phyloP scores from a whole-genome alignment of 805 yeast genomes.

The Saccharomyces kudriavzevii region DNA sequence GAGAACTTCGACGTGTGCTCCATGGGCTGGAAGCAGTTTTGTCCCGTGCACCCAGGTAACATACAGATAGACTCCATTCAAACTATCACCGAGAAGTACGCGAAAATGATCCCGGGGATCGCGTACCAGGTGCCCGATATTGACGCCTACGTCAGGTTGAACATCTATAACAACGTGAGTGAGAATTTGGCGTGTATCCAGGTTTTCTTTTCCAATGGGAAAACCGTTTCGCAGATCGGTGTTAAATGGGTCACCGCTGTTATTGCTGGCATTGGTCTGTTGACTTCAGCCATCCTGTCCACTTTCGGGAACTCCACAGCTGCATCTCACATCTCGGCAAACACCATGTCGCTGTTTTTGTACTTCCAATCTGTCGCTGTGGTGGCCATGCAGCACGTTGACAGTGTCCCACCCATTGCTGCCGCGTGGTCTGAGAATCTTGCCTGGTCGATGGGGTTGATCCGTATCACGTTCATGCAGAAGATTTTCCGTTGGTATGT shows the following conservation, averaged over 20 bases:
- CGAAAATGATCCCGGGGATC: conserved; percentile 65
- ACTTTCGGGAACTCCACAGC: conserved; percentile 85
- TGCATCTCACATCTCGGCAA: conserved; percentile 87
- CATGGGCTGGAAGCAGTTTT: conserved; percentile 71
- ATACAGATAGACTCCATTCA: conserved; percentile 68
- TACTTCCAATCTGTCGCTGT: conserved; percentile 88
- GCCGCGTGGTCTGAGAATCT: conserved; percentile 87
- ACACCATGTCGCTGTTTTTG: conserved; percentile 72
- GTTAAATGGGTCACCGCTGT: conserved; percentile 94
- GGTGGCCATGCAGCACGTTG: conserved; percentile 78
- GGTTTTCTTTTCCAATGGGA: conserved; percentile 66
- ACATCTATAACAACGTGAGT: conserved; percentile 37
- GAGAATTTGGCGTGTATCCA: conserved; percentile 64
- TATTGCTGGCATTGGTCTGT: conserved; percentile 76
- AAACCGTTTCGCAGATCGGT: conserved; percentile 70
- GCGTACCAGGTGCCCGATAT: conserved; percentile 83
- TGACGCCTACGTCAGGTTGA: conserved; percentile 66
- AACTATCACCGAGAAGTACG: conserved; percentile 46
- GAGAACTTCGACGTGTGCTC: conserved; percentile 55
- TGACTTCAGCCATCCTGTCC: conserved; percentile 72
- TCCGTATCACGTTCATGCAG: conserved; percentile 76
- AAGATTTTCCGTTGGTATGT: conserved; percentile 76
- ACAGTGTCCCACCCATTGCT: conserved; percentile 87
- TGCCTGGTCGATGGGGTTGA: conserved; percentile 93
- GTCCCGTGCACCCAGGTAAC: conserved; percentile 79